Evolutionary conservation across 225 moss, liverwort and hornwort species (phyloP), one percentile per base, ranked within the genome.

Genomic region (Pleurozium schreberi): DNA sequence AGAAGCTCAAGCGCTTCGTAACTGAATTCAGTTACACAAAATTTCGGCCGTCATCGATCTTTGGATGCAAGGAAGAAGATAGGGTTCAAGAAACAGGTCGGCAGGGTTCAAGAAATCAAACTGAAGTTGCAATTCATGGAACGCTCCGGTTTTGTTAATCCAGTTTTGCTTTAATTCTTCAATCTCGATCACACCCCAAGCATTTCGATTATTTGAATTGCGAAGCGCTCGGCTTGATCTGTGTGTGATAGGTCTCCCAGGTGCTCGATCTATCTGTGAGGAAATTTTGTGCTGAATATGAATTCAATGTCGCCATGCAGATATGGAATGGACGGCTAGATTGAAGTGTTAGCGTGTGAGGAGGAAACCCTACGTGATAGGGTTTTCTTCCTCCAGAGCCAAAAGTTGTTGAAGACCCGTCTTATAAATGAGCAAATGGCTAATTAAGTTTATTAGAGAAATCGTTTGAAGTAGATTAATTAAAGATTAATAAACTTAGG

Each of bases 1-100:
- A 50, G 82, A 83, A 88, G 88, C 70, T 70, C 88, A 83, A 88
- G 83, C 88, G 88, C 88, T 83, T 65, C 83, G 83, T 88, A 88
- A 88, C 88, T 23, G 83, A 83, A 88, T 88, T 88, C 88, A 53
- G 88, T 88, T 88, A 88, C 83, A 20, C 53, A 15, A 65, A 65
- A n/a, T n/a, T 64, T 74, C 83, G 83, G 88, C 88, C 57, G 88
- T 55, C 88, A 42, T 83, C 53, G 84, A 88, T 88, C 88, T 88
- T 88, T 88, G 75, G 64, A 83, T 55, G 69, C 42, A 42, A 42
- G 74, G 75, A 43, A 23, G 63, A 53, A 43, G 36, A 43, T 75
- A 82, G 83, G 75, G 75, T 88, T 75, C 83, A 88, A 88, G 88
- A 88, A 88, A 40, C 80, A 55, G 79, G 58, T 8, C 58, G 11